These are phyloP conservation scores for Eimeria maxima DNA, from an alignment of 169 alveolate genomes.

Conservation along the genomic window DNA sequence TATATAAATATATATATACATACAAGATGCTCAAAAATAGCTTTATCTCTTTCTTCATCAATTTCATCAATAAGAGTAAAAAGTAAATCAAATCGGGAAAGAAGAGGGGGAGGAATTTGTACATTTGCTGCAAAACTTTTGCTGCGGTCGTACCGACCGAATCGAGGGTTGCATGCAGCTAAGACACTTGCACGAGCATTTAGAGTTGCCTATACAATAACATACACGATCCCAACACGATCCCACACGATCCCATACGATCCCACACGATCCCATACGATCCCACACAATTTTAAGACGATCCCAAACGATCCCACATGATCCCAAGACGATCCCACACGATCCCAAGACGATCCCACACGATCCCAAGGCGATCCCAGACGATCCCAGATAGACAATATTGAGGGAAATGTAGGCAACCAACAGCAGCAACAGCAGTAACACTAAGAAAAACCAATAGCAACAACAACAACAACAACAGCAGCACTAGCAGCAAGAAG, in stretches of 20 bases:
- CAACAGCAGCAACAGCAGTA: background rate
- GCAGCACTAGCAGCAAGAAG: conserved; percentile 4
- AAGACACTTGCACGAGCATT: conserved; percentile 99
- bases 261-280: background rate
- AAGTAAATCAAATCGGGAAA: conserved; percentile 99
- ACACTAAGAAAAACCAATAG: background rate
- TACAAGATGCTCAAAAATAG: conserved; percentile 74
- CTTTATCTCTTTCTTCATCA: conserved; percentile 67
- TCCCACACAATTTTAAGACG: too few relatives aligned
- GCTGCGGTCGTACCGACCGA: conserved; percentile 98
- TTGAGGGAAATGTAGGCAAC: too few relatives aligned
- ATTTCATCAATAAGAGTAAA: conserved; percentile 97
- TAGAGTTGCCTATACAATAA: conserved; percentile 94
- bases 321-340: too few relatives aligned
- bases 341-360: too few relatives aligned
- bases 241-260: background rate
- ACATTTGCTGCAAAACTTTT: conserved; percentile 99
- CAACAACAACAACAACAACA: background rate
- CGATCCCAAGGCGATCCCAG: too few relatives aligned
- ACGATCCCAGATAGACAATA: too few relatives aligned
- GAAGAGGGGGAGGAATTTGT: conserved; percentile 99
- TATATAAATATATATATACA: too few relatives aligned
- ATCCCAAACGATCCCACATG: too few relatives aligned
- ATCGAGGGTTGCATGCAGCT: conserved; percentile 99
- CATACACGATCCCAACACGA: conserved; percentile 13